A percentile compares a stretch with the other conserved stretches of the same genome.
Conservation (phyloP, 176 grass and related monocot species). For the Bromus sterilis region DNA sequence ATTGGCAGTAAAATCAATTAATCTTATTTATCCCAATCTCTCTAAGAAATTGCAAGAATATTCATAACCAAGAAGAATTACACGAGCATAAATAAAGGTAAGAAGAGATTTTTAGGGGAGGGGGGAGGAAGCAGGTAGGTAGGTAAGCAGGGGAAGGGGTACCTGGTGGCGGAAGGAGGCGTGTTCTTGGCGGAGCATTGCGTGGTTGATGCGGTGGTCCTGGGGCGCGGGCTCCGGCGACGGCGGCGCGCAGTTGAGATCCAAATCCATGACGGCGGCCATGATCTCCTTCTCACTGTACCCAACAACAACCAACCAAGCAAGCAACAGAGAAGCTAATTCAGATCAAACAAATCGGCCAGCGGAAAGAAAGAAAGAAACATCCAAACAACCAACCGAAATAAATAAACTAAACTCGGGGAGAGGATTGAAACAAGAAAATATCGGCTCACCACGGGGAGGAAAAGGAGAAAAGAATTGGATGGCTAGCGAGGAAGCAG, state of each 20-base stretch:
- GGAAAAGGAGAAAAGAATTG: background rate
- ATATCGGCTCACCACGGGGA: background rate
- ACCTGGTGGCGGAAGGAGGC: slow-evolving; percentile 43
- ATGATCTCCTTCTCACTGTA: background rate
- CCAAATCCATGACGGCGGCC: slow-evolving; percentile 37
- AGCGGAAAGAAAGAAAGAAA: background rate
- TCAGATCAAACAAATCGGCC: background rate
- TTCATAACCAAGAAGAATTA: too few relatives aligned
- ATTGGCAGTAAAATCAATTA: background rate
- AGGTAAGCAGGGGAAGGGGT: background rate
- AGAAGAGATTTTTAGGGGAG: background rate
- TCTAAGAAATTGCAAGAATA: background rate
- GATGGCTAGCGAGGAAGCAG: background rate
- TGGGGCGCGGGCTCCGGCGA: slow-evolving; percentile 8
- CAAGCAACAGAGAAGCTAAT: background rate
- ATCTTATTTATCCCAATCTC: background rate
- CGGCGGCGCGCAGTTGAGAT: slow-evolving; percentile 34
- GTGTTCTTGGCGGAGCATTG: slow-evolving; percentile 45
- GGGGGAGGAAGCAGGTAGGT: background rate
- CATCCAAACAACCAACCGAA: background rate
- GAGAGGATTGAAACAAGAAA: background rate
- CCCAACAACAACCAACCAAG: background rate
- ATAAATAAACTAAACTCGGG: background rate
- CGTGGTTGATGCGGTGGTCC: slow-evolving; percentile 18
- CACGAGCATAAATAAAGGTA: background rate